These are phyloP conservation scores for Emericellopsis cladophorae DNA, from an alignment of 2,329 filamentous ascomycete genomes.

Conservation along the genomic window DNA sequence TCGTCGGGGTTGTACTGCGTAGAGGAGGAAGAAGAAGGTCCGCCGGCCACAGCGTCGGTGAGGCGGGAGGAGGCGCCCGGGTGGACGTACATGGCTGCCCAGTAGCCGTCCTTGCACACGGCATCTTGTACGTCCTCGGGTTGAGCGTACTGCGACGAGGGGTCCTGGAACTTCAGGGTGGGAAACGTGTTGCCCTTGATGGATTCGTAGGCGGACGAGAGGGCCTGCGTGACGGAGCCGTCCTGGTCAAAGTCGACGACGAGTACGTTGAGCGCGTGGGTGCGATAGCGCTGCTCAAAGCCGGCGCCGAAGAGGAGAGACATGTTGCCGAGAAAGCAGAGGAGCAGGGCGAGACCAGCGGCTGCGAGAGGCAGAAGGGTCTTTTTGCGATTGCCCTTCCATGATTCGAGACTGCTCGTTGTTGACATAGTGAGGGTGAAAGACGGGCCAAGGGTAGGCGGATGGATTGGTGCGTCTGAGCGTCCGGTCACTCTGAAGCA, in stretches of 20 bases:
- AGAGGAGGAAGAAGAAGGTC: constrained; percentile 6
- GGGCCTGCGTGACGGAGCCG: constrained; percentile 16
- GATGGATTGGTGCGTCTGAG: too few relatives aligned
- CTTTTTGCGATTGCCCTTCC: background rate
- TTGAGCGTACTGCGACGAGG: constrained; percentile 11
- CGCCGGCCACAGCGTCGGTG: constrained; percentile 12
- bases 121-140: constrained; percentile 13
- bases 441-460: too few relatives aligned
- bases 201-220: constrained; percentile 17
- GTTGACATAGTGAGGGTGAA: too few relatives aligned
- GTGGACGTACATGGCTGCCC: constrained; percentile 21
- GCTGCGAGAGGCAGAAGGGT: background rate
- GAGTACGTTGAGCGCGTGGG: constrained; percentile 13
- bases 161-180: constrained; percentile 13
- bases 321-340: constrained; percentile 1
- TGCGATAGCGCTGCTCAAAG: constrained; percentile 10
- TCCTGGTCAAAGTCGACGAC: constrained; percentile 16
- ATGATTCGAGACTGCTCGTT: background rate
- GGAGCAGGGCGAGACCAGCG: background rate
- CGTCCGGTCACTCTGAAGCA: too few relatives aligned
- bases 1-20: constrained; percentile 17
- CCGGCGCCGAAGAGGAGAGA: constrained; percentile 19
- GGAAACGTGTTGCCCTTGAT: constrained; percentile 17
- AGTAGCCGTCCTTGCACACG: constrained; percentile 22
- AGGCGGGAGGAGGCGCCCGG: constrained; percentile 17